A percentile compares a stretch with the other conserved stretches of the same genome.
These are phyloP conservation scores for Purshia tridentata DNA, from an alignment of 306 rosid species.

Conservation along the genomic window DNA sequence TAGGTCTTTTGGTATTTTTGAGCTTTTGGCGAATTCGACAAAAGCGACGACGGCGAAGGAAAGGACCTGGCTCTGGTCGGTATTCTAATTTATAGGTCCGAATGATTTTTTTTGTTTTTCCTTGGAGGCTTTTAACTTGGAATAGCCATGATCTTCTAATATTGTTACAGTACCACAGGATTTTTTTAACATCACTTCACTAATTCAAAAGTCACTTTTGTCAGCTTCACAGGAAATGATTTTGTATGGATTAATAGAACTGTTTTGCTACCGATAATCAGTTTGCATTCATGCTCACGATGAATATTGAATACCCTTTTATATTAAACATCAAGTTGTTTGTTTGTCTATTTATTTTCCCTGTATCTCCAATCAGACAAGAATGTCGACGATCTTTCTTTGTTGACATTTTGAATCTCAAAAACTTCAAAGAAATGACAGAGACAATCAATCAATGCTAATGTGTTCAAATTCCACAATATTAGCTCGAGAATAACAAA, in stretches of 20 bases:
- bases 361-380: not conserved
- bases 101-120: not conserved
- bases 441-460: too few relatives aligned
- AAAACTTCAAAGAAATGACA: not conserved
- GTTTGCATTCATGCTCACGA: not conserved
- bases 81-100: constrained; percentile 55
- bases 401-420: not conserved
- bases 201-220: not conserved
- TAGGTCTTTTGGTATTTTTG: constrained; percentile 62
- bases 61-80: constrained; percentile 64
- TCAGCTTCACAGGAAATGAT: constrained; percentile 9
- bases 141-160: constrained; percentile 2
- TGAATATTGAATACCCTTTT: too few relatives aligned
- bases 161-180: constrained; percentile 1
- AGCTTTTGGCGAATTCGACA: constrained; percentile 90
- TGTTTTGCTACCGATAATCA: not conserved
- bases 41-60: constrained; percentile 74
- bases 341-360: too few relatives aligned
- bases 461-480: too few relatives aligned
- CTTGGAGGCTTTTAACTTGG: not conserved
- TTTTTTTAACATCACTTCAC: constrained; percentile 18
- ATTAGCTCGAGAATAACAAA: too few relatives aligned
- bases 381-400: not conserved
- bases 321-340: too few relatives aligned
- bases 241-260: constrained; percentile 5